Conservation (phyloP, 2,329 filamentous ascomycete species). For the Alternaria rosae region DNA sequence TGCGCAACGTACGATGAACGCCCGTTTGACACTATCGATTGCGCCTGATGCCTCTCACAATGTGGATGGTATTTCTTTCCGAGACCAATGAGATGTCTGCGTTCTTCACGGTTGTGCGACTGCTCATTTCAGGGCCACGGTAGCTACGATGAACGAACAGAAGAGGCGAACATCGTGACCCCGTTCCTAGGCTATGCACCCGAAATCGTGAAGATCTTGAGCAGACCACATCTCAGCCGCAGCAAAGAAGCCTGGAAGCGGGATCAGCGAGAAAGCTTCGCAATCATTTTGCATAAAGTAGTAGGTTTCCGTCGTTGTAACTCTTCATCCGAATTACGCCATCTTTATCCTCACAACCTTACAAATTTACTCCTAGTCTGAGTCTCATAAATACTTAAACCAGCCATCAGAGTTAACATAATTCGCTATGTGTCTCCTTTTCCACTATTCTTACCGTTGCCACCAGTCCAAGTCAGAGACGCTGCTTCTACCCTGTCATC, state of each 20-base stretch:
- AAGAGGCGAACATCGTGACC: neutral
- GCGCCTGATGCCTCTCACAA: neutral
- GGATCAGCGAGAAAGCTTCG: neutral
- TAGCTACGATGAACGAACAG: neutral
- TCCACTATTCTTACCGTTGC: slow-evolving; percentile 27
- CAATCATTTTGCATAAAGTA: neutral
- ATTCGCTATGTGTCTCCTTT: slow-evolving; percentile 25
- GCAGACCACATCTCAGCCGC: neutral
- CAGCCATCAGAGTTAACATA: neutral
- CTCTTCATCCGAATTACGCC: neutral
- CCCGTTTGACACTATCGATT: neutral
- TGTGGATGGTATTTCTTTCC: neutral
- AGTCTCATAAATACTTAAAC: neutral
- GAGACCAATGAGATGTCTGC: neutral
- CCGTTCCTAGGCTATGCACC: neutral
- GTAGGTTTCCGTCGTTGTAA: neutral
- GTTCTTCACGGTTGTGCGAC: neutral
- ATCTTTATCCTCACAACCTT: neutral
- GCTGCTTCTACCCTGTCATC: slow-evolving; percentile 25
- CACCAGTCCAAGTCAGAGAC: slow-evolving; percentile 22
- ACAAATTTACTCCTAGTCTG: rapidly evolving
- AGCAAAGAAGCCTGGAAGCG: neutral
- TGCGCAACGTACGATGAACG: neutral
- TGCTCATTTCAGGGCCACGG: neutral
- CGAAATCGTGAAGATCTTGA: neutral